These are phyloP conservation scores for Tolypocladium ophioglossoides DNA, from an alignment of 2,329 filamentous ascomycete genomes.

Conservation along the genomic window DNA sequence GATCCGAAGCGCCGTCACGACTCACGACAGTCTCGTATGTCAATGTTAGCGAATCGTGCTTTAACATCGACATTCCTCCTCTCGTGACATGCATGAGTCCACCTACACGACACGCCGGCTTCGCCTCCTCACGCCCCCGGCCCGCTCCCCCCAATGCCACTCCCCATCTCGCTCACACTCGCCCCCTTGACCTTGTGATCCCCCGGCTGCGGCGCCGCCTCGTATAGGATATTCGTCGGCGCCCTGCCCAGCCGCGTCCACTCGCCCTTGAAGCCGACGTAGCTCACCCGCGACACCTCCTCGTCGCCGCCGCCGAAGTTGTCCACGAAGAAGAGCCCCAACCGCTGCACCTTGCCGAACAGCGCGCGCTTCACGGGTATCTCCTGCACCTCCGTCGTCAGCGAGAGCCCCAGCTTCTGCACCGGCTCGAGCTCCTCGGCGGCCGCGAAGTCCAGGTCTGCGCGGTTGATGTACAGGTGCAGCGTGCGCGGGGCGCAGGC, in stretches of 20 bases:
- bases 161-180: constrained; percentile 42
- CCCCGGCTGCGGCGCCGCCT: constrained; percentile 81
- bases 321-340: constrained; percentile 83
- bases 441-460: constrained; percentile 73
- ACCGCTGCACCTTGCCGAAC: constrained; percentile 74
- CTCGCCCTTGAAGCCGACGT: constrained; percentile 88
- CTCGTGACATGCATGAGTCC: not conserved
- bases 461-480: constrained; percentile 78
- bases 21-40: not conserved
- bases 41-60: not conserved
- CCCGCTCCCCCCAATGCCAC: constrained; percentile 36
- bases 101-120: not conserved
- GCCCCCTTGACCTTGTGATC: constrained; percentile 67
- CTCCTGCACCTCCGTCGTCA: constrained; percentile 75
- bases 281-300: constrained; percentile 67
- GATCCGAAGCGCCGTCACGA: no score
- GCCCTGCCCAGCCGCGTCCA: constrained; percentile 69
- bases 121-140: constrained; percentile 12
- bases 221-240: constrained; percentile 80
- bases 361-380: constrained; percentile 77
- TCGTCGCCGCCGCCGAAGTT: constrained; percentile 78
- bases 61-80: not conserved
- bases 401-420: constrained; percentile 68
- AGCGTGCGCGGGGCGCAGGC: constrained; percentile 68
- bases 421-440: constrained; percentile 61